Evolutionary conservation across 345 rosid genomes (phyloP), one percentile per base, ranked within the genome.

Genomic region (Adansonia digitata): DNA sequence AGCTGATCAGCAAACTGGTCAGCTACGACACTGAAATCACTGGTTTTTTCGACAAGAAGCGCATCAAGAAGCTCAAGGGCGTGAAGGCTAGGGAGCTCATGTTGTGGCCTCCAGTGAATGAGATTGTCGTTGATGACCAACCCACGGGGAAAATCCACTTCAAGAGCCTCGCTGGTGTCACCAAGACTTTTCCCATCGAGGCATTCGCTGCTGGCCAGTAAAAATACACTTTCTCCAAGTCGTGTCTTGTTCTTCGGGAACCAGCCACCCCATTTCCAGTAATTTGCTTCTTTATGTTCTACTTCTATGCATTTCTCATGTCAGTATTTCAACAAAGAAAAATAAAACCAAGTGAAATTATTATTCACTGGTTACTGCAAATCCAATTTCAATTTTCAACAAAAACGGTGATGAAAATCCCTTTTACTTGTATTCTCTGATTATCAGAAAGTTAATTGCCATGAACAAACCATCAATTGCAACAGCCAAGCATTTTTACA

Each of bases 21-120:
- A 82, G 84, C 62, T 86, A 86, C 11, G 83, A 78, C 67, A 65
- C 59, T 14, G 79, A 78, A 56, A 81, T 88, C 34, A 84, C 85
- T 4, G 88, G 85, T 66, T 82, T 18, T 31, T 77, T 86, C 4
- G 71, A 57, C 57, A 80, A 80, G 80, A 84, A 80, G 70, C 61
- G 59, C 74, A 84, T 85, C 77, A 84, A 82, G 81, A 82, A 85
- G 78, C 89, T 86, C 48, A 85, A 84, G 79, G 92, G 89, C 40
- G 90, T 86, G 67, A 86, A 85, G 82, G 87, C 88, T 18, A 86
- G 79, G 83, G 90, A 86, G 69, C 72, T 86, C 70, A 73, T 89
- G 80, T 79, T 85, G 39, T 89, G 90, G 92, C 82, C 85, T 48
- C 83, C 84, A 0, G 84, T 89, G 17, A 64, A 72, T 40, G 86